These are phyloP conservation scores for Physcomitrellopsis africana DNA, from an alignment of 225 moss, liverwort and hornwort genomes.

Conservation along the genomic window DNA sequence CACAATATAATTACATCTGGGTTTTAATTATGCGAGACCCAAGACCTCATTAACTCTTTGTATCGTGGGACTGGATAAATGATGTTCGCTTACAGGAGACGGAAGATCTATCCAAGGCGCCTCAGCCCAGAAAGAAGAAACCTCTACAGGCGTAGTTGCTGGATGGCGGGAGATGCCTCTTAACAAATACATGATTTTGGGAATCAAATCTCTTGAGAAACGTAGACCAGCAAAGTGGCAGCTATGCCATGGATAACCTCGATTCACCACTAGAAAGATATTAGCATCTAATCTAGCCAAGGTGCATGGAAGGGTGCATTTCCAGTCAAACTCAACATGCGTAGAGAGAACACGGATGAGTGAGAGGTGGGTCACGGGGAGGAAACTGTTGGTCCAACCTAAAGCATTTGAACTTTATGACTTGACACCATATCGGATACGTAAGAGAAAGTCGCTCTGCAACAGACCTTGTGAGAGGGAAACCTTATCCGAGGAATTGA, in stretches of 20 bases:
- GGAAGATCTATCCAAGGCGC: conserved; percentile 23
- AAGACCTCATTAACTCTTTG: background rate
- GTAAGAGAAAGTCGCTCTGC: background rate
- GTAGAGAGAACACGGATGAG: conserved; percentile 10
- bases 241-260: background rate
- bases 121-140: conserved; percentile 29
- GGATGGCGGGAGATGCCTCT: background rate
- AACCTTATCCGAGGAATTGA: background rate
- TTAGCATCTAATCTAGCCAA: background rate
- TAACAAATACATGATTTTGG: background rate
- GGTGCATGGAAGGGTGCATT: background rate
- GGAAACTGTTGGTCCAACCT: background rate
- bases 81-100: conserved; percentile 17
- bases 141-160: background rate
- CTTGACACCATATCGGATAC: background rate
- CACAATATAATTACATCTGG: background rate
- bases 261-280: background rate
- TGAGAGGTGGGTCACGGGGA: background rate
- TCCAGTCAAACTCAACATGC: background rate
- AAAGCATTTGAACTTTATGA: background rate
- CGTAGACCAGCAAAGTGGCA: background rate
- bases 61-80: background rate
- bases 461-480: conserved; percentile 10
- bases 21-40: background rate
- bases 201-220: background rate